Conservation (phyloP, 305 asterid species). For the Coffea humblotiana region DNA sequence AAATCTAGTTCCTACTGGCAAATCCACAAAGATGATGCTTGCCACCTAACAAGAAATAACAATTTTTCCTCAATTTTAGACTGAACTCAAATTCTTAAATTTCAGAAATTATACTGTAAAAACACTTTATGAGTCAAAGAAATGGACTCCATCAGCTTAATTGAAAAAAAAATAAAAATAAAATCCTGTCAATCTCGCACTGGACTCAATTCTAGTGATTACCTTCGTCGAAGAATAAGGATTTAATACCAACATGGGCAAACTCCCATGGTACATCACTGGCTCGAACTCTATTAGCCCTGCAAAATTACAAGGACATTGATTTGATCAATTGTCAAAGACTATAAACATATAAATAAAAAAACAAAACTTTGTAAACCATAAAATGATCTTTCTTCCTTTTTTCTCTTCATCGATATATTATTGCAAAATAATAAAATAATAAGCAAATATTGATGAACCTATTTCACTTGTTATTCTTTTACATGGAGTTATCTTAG, state of each 20-base stretch:
- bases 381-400: too few species aligned
- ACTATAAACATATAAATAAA: too few species aligned
- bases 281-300: slow-evolving; percentile 25
- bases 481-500: too few species aligned
- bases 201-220: background rate
- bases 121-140: background rate
- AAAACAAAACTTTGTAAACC: too few species aligned
- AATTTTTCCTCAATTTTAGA: background rate
- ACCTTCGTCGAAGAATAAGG: slow-evolving; percentile 32
- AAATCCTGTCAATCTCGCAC: too few species aligned
- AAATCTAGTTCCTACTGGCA: slow-evolving; percentile 29
- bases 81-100: background rate
- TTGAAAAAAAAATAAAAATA: too few species aligned
- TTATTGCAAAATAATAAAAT: too few species aligned
- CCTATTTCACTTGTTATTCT: too few species aligned
- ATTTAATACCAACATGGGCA: slow-evolving; percentile 21
- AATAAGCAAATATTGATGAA: too few species aligned
- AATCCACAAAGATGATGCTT: slow-evolving; percentile 25
- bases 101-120: too few species aligned
- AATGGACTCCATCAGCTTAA: too few species aligned
- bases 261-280: slow-evolving; percentile 11
- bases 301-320: background rate
- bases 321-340: background rate
- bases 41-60: slow-evolving; percentile 11
- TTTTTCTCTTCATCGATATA: too few species aligned